A percentile compares a stretch with the other conserved stretches of the same genome.
Conservation (phyloP, 768 basidiomycete genomes). For the Stropharia rugosoannulata region DNA sequence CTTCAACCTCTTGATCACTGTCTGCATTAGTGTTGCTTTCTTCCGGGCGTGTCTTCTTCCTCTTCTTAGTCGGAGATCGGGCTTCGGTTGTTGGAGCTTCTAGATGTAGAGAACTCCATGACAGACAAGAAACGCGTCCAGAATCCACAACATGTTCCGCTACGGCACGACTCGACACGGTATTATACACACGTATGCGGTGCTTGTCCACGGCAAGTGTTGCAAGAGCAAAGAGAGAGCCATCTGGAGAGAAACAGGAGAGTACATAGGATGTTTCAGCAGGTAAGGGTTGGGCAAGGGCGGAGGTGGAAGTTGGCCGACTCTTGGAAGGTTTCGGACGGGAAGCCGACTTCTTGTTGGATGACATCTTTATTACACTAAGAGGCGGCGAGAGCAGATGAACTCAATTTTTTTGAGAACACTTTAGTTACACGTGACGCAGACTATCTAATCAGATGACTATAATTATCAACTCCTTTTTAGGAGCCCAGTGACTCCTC, state of each 20-base stretch:
- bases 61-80: slow-evolving; percentile 49
- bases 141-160: slow-evolving; percentile 59
- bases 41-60: slow-evolving; percentile 53
- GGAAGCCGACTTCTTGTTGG: slow-evolving; percentile 49
- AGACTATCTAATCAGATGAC: slow-evolving; percentile 12
- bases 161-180: slow-evolving; percentile 49
- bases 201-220: slow-evolving; percentile 73
- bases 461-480: neutral
- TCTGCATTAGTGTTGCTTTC: slow-evolving; percentile 20
- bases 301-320: slow-evolving; percentile 52
- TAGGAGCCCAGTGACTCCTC: neutral
- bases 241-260: slow-evolving; percentile 60
- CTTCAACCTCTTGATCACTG: slow-evolving; percentile 30
- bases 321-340: slow-evolving; percentile 52
- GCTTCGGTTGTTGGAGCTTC: slow-evolving; percentile 18
- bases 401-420: slow-evolving; percentile 1
- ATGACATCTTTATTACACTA: slow-evolving; percentile 37
- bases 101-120: slow-evolving; percentile 43
- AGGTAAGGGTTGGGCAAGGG: slow-evolving; percentile 54
- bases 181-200: slow-evolving; percentile 64
- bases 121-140: slow-evolving; percentile 52
- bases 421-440: neutral
- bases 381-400: neutral
- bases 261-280: slow-evolving; percentile 45
- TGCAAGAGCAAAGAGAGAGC: slow-evolving; percentile 55